phyloP scores from a whole-genome alignment of 495 filamentous ascomycete species.

The Penicillium atrosanguineum region DNA sequence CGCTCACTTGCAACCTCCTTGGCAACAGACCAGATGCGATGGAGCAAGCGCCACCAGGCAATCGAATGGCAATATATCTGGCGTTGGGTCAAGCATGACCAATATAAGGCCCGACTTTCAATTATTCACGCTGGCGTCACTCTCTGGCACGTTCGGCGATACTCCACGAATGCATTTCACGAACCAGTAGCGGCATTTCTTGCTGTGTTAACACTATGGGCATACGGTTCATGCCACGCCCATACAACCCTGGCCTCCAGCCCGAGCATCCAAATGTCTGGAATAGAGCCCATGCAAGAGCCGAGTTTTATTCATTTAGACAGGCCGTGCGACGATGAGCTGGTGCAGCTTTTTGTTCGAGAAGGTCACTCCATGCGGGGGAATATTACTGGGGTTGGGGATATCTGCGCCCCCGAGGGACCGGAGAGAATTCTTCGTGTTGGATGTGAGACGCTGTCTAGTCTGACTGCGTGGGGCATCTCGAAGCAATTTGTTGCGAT shows the following conservation, averaged over 20 bases:
- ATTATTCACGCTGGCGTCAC: conserved; percentile 52
- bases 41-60: conserved; percentile 32
- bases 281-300: conserved; percentile 10
- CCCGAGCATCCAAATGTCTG: conserved; percentile 5
- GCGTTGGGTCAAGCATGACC: conserved; percentile 50
- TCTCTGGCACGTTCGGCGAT: conserved; percentile 50
- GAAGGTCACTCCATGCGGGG: conserved; percentile 47
- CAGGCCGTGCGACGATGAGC: conserved; percentile 52
- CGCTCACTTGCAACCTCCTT: conserved; percentile 35
- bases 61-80: conserved; percentile 44
- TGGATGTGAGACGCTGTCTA: conserved; percentile 40
- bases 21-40: conserved; percentile 27
- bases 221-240: conserved; percentile 42
- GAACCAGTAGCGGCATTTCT: conserved; percentile 48
- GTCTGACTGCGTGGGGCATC: conserved; percentile 40
- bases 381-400: conserved; percentile 48
- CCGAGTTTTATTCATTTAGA: conserved; percentile 49
- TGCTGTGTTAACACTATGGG: conserved; percentile 51
- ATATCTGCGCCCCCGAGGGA: conserved; percentile 44
- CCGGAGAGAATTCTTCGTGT: conserved; percentile 39
- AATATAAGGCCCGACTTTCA: conserved; percentile 54
- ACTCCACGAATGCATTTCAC: conserved; percentile 48
- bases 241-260: conserved; percentile 10
- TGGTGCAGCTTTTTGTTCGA: conserved; percentile 52
- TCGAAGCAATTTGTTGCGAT: conserved; percentile 32